Base-by-base conservation (phyloP, 768 basidiomycete genomes). In the Podaxis rugospora region DNA sequence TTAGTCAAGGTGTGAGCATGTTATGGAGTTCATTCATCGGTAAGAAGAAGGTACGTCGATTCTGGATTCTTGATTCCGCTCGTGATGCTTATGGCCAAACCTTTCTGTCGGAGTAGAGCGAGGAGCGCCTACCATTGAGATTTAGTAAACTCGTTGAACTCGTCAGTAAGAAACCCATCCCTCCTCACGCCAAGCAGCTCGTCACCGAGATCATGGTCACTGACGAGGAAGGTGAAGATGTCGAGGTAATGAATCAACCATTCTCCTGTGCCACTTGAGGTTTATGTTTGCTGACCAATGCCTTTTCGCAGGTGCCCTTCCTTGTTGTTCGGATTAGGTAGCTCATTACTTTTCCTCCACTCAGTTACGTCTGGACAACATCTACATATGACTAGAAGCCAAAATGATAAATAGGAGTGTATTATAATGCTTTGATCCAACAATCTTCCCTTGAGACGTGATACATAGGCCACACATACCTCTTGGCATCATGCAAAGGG, bases 1-100 rank as follows among this genome's bases (percentile, higher is more conserved):
- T 98, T 63, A 95, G 92, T 69, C 92, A 94, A 72, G 96, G 95
- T 44, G 95, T 98, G 36, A 95, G 93, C 69, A 96, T 98, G 95
- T 78, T 98, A 35, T 98, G 95, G 94, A 95, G 92, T 63, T 88
- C 91, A 36, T 99, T 96, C 74, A 83, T 93, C 55, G 89, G 88
- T 57, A 91, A 88, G 78, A 93, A 93, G 80, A 98, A 98, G 90
- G 95, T 92, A 44, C 35, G 81, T 70, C 11, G 46, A 23, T 46
- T 39, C 36, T 36, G 21, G 60, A 47, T 40, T 49, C 13, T 50
- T n/a, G 23, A 27, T 55, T 35, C 57, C 54, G 39, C 27, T 51
- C 35, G 27, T 61, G 42, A 50, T 27, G 55, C 42, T 53, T 11
- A 55, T 36, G 23, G 21, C 62, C 44, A 40, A 36, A n/a, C 23